phyloP scores from a whole-genome alignment of 352 stramenopile species.

The Phytophthora cactorum region DNA sequence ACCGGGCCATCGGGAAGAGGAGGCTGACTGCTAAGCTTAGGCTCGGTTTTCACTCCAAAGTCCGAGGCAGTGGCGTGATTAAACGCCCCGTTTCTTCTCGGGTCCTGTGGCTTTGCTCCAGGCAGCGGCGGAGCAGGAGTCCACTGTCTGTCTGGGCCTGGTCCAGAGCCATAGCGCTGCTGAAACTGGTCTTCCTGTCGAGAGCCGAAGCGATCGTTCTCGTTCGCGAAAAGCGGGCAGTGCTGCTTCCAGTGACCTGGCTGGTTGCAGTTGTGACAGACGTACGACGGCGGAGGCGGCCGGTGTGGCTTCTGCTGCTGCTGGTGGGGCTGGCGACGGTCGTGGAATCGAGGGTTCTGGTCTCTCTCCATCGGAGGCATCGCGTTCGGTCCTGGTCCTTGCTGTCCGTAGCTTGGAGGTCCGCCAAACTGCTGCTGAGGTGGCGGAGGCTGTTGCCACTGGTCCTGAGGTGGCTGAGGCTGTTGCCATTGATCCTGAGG shows the following conservation, averaged over 20 bases:
- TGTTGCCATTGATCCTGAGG: conserved; percentile 22
- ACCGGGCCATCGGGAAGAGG: conserved; percentile 23
- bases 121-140: conserved; percentile 3
- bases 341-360: conserved; percentile 33
- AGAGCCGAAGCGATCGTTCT: conserved; percentile 18
- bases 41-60: conserved; percentile 13
- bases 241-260: conserved; percentile 85
- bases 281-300: conserved; percentile 64
- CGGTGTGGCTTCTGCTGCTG: conserved; percentile 33
- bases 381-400: conserved; percentile 12
- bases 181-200: conserved; percentile 15
- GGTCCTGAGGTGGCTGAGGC: conserved; percentile 11
- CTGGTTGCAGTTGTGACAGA: conserved; percentile 79
- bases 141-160: conserved; percentile 20
- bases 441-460: conserved; percentile 19
- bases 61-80: background rate
- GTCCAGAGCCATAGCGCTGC: conserved; percentile 10
- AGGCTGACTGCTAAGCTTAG: conserved; percentile 12
- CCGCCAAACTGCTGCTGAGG: conserved; percentile 21
- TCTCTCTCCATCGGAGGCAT: conserved; percentile 20
- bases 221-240: conserved; percentile 51
- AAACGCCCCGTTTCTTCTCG: conserved; percentile 21
- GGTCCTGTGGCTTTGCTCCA: conserved; percentile 28
- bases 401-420: conserved; percentile 16
- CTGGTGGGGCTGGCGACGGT: conserved; percentile 19